Evolutionary conservation across 805 yeast species (phyloP).

Genomic region (Scheffersomyces lignosus): DNA sequence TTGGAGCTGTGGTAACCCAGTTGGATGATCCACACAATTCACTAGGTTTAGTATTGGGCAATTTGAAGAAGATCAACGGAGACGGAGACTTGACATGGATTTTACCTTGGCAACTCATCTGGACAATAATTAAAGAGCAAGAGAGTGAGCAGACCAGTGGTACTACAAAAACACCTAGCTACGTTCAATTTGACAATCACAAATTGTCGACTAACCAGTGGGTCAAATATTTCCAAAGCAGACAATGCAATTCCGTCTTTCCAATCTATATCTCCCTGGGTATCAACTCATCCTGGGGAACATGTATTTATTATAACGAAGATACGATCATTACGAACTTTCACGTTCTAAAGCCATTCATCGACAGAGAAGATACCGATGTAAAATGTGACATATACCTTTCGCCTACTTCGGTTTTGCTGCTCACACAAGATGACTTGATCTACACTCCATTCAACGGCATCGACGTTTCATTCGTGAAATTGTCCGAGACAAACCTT

Average conservation of each 20-base stretch:
- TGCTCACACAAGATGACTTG: slow-evolving; percentile 12
- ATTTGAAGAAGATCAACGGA: slow-evolving; percentile 39
- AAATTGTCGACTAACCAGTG: neutral
- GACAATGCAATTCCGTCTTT: neutral
- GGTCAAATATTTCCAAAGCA: neutral
- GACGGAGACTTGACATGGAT: slow-evolving; percentile 44
- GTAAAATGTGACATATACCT: neutral
- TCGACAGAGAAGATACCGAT: neutral
- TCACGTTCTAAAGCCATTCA: slow-evolving; percentile 35
- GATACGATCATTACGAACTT: slow-evolving; percentile 39
- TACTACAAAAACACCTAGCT: no score
- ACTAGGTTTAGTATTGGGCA: slow-evolving; percentile 42
- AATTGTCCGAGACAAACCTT: slow-evolving; percentile 11
- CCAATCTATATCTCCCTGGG: slow-evolving; percentile 16
- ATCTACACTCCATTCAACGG: slow-evolving; percentile 30
- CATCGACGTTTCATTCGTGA: slow-evolving; percentile 41
- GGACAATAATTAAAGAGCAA: neutral
- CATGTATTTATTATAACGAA: slow-evolving; percentile 35
- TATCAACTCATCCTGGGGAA: slow-evolving; percentile 38
- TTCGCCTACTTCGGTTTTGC: neutral
- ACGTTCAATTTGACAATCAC: neutral
- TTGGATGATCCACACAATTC: slow-evolving; percentile 7
- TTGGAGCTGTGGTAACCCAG: slow-evolving; percentile 35
- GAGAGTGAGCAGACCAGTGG: neutral
- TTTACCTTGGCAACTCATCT: slow-evolving; percentile 25